Conservation (phyloP, 768 basidiomycete genomes). For the Termitomyces sp. region DNA sequence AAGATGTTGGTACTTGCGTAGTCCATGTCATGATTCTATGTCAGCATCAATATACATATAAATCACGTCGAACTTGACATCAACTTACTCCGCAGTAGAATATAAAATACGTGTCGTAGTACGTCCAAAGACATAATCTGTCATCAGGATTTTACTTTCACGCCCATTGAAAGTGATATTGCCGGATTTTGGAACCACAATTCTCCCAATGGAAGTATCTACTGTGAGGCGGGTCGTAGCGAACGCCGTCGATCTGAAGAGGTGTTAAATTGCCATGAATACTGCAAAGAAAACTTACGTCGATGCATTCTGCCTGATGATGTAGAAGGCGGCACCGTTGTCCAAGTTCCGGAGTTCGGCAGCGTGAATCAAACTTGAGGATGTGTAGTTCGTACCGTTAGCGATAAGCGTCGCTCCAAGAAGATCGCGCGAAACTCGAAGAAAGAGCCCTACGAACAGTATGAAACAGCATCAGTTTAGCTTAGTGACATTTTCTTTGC, state of each 20-base stretch:
- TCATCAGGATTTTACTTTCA: conserved; percentile 49
- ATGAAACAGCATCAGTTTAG: not conserved
- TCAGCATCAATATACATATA: not conserved
- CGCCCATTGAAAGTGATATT: conserved; percentile 39
- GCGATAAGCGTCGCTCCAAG: conserved; percentile 39
- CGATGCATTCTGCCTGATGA: conserved; percentile 43
- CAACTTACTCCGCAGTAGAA: conserved; percentile 42
- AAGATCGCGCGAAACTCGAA: conserved; percentile 48
- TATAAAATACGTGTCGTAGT: conserved; percentile 34
- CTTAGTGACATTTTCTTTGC: not conserved
- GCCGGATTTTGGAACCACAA: conserved; percentile 36
- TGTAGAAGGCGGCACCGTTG: conserved; percentile 45
- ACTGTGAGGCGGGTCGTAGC: conserved; percentile 40
- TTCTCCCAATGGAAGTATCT: conserved; percentile 35
- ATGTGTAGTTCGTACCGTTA: conserved; percentile 49
- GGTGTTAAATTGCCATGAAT: not conserved
- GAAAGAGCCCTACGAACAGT: conserved; percentile 41
- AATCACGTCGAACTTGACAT: not conserved
- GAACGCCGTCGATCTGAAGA: conserved; percentile 37
- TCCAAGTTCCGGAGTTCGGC: conserved; percentile 44
- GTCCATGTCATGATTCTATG: conserved; percentile 51
- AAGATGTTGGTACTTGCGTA: conserved; percentile 32
- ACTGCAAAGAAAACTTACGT: conserved; percentile 23
- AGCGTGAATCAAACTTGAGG: conserved; percentile 38
- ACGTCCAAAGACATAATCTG: conserved; percentile 42